phyloP scores from a whole-genome alignment of 2,329 filamentous ascomycete species.

The Aspergillus costaricaensis region DNA sequence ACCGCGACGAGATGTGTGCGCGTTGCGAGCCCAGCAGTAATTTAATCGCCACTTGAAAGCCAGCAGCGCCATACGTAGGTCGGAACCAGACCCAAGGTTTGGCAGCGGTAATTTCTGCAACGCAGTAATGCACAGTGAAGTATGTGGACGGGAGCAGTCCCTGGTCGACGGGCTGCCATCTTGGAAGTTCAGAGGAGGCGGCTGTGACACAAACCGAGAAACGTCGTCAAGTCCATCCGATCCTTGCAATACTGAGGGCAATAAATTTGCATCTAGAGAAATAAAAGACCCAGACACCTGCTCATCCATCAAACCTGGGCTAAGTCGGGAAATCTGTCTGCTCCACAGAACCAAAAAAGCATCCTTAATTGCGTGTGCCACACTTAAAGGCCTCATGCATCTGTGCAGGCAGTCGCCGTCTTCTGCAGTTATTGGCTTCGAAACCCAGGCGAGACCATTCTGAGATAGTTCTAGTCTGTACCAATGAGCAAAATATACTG shows the following conservation, averaged over 20 bases:
- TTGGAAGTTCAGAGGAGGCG: constrained; percentile 18
- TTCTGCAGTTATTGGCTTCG: constrained; percentile 31
- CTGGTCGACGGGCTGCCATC: constrained; percentile 19
- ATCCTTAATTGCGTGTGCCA: constrained; percentile 37
- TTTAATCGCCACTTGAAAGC: constrained; percentile 35
- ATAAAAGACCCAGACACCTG: constrained; percentile 19
- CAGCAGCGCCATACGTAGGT: constrained; percentile 34
- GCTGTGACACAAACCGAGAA: constrained; percentile 20
- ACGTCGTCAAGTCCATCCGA: constrained; percentile 22
- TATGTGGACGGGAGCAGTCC: constrained; percentile 22
- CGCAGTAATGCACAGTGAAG: constrained; percentile 34
- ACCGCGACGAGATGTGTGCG: constrained; percentile 32
- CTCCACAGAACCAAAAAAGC: constrained; percentile 34
- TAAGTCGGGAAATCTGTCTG: constrained; percentile 31
- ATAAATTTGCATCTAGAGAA: constrained; percentile 13
- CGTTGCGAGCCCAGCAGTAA: constrained; percentile 23
- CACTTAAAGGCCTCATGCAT: constrained; percentile 34
- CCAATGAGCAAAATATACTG: constrained; percentile 13
- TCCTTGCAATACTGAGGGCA: constrained; percentile 18
- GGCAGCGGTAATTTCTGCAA: constrained; percentile 39
- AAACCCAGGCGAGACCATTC: constrained; percentile 30
- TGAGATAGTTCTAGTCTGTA: constrained; percentile 32
- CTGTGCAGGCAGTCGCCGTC: constrained; percentile 33
- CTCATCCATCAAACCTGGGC: constrained; percentile 12
- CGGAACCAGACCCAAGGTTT: constrained; percentile 36